Base-by-base conservation (phyloP, 805 yeast species). In the Spathaspora passalidarum region DNA sequence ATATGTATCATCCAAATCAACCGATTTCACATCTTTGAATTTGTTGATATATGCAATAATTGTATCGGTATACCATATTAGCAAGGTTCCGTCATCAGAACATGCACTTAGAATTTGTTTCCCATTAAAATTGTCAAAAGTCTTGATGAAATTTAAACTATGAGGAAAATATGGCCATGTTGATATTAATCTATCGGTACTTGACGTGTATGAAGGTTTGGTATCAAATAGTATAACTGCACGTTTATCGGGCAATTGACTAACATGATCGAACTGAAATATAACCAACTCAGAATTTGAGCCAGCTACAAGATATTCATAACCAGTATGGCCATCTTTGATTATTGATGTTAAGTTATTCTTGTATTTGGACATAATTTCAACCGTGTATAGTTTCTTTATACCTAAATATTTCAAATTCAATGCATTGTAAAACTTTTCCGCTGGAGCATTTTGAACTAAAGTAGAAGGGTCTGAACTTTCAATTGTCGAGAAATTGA, bases 91-190 rank as follows among this genome's bases (percentile, higher is more conserved):
- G 57, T 80, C 81, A 55, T 83, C 88, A 13, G 69, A 52, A 39
- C 84, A 79, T 2, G 69, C 70, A 1, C 68, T 73, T 5, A 86
- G 47, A 0, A 77, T 74, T 44, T 75, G 78, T 14, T 56, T 54
- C 6, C 45, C 45, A 1, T 62, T 69, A 18, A 61, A 49, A 48
- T 80, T 69, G 0, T 61, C 63, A 6, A 67, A 50, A 0, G 52
- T 41, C 43, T 71, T 77, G 37, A 84, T 42, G 51, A 58, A 75
- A 51, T 84, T 84, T 18, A 83, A 69, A 0, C 81, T 69, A 56
- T 80, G 84, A 1, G 86, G 85, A 41, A 65, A 69, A 42, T 66
- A 65, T 0, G 81, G 79, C 77, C 78, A 76, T 1, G 82, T 78
- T 5, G 81, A 71, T 7, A 68, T 61, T 6, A 60, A 54, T 26